Evolutionary conservation across 768 basidiomycete genomes (phyloP).

Genomic region (Panaeolus cyanescens): DNA sequence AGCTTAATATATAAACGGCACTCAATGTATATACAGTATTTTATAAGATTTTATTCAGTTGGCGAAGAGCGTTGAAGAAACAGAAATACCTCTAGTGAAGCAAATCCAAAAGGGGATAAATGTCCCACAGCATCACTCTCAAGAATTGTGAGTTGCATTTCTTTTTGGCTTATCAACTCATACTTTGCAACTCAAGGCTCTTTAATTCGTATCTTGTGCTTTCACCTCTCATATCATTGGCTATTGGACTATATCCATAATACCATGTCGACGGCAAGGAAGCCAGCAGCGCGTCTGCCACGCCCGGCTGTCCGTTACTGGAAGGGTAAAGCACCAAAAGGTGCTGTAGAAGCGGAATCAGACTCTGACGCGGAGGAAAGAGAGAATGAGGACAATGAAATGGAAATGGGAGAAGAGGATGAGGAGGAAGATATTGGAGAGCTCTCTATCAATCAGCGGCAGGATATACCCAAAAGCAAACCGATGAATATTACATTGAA

Average conservation of each 20-base stretch:
- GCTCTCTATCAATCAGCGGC: constrained; percentile 41
- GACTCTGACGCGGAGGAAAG: constrained; percentile 70
- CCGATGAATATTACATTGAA: constrained; percentile 75
- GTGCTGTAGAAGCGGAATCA: constrained; percentile 55
- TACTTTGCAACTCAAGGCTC: too few relatives aligned
- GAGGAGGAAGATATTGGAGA: constrained; percentile 47
- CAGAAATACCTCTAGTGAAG: background rate
- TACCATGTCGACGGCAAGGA: constrained; percentile 42
- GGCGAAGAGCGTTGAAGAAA: background rate
- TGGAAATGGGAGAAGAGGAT: constrained; percentile 59
- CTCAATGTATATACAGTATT: background rate
- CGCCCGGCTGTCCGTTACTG: constrained; percentile 84
- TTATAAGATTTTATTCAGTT: background rate
- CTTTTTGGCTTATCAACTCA: too few relatives aligned
- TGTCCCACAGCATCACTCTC: background rate
- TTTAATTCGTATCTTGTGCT: too few relatives aligned
- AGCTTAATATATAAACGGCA: background rate
- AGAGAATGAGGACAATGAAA: constrained; percentile 54
- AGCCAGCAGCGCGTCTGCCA: constrained; percentile 78
- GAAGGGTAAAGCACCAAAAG: constrained; percentile 89
- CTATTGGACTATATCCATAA: background rate
- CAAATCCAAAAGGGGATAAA: background rate
- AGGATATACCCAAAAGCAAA: constrained; percentile 37
- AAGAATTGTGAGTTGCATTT: too few relatives aligned
- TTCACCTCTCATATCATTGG: background rate